Evolutionary conservation across 78 protist species (phyloP).

Genomic region (Cavenderia fasciculata): DNA sequence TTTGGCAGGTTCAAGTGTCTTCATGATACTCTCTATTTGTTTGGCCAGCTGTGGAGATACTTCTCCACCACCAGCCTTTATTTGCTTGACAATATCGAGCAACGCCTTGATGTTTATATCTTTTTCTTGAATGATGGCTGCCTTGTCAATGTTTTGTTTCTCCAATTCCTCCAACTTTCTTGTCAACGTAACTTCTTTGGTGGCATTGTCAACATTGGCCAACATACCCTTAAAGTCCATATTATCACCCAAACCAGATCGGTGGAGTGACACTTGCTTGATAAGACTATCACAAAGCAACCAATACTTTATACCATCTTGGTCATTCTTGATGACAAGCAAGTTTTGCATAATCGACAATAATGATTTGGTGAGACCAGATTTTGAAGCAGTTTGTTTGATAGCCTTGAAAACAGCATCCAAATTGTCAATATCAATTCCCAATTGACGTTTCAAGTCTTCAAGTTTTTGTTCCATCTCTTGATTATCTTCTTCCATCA

Average conservation of each 20-base stretch:
- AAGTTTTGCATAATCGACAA: constrained; percentile 39
- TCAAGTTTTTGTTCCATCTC: constrained; percentile 57
- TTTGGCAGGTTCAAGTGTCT: background rate
- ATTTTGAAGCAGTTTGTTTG: constrained; percentile 13
- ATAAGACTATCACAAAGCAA: constrained; percentile 16
- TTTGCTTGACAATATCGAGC: constrained; percentile 29
- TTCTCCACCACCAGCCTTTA: constrained; percentile 31
- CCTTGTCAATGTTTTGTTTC: constrained; percentile 71
- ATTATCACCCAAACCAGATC: background rate
- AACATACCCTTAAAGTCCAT: constrained; percentile 38
- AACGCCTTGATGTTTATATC: constrained; percentile 24
- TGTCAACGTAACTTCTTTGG: constrained; percentile 29
- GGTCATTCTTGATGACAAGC: constrained; percentile 32
- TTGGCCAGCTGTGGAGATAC: constrained; percentile 13
- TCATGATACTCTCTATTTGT: constrained; percentile 47
- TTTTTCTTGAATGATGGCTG: constrained; percentile 47
- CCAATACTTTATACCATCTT: constrained; percentile 57
- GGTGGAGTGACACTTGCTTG: constrained; percentile 41
- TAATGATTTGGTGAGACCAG: constrained; percentile 8
- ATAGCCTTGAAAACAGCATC: constrained; percentile 50
- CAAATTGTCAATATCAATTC: constrained; percentile 51
- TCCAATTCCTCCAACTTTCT: constrained; percentile 59
- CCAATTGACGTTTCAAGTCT: constrained; percentile 32
- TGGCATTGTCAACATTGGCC: background rate
- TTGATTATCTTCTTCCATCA: constrained; percentile 64